A percentile compares a stretch with the other conserved stretches of the same genome.
Evolutionary conservation across 148 eudicot species (phyloP).

Genomic region (Vaccinium vitisidaea): DNA sequence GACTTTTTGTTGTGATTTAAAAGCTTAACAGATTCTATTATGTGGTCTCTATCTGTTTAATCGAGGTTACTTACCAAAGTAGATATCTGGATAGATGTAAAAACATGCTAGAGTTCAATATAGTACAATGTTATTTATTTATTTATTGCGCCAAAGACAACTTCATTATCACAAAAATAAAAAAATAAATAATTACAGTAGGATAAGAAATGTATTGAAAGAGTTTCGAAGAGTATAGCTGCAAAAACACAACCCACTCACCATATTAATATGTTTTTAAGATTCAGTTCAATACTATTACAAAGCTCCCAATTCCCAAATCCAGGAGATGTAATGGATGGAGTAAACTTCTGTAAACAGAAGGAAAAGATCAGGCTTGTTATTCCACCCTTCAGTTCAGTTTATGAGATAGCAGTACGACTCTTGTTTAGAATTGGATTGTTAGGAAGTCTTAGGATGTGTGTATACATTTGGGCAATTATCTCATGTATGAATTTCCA

Average conservation of each 20-base stretch:
- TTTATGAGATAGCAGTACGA: too few species aligned
- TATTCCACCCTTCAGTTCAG: too few species aligned
- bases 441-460: neutral
- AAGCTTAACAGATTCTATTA: neutral
- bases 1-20: neutral
- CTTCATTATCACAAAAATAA: neutral
- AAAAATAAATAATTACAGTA: too few species aligned
- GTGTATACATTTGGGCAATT: too few species aligned
- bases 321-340: neutral
- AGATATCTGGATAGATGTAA: neutral
- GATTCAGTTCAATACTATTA: neutral
- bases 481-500: too few species aligned
- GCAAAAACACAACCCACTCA: neutral
- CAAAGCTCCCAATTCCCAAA: neutral
- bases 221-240: too few species aligned
- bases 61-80: neutral
- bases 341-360: neutral
- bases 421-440: too few species aligned
- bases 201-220: too few species aligned
- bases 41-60: neutral
- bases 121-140: neutral
- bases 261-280: neutral
- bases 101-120: neutral
- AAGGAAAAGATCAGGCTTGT: neutral
- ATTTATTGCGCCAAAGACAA: neutral